Percentiles rank a stretch among this genome's conserved stretches.
Evolutionary conservation across 306 rosid species (phyloP).

Genomic region (Albizia julibrissin): DNA sequence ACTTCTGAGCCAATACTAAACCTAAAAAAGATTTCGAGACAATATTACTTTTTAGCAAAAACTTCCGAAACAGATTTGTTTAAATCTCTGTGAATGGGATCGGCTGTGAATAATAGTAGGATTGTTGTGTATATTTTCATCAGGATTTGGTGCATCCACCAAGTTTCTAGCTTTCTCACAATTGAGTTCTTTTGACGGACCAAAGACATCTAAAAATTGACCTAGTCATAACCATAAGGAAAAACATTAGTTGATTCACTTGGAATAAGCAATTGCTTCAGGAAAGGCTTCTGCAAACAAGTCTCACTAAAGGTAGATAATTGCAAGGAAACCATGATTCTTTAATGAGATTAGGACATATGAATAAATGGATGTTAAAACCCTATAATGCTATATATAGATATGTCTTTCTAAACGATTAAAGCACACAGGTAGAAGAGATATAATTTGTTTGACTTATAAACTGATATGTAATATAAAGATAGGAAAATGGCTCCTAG

Average conservation of each 20-base stretch:
- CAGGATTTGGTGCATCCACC: slow-evolving; percentile 32
- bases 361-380: slow-evolving; percentile 17
- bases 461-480: too few species aligned
- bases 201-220: slow-evolving; percentile 73
- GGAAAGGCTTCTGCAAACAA: slow-evolving; percentile 42
- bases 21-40: too few species aligned
- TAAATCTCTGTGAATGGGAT: slow-evolving; percentile 43
- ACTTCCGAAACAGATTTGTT: too few species aligned
- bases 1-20: too few species aligned
- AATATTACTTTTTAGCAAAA: too few species aligned
- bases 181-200: slow-evolving; percentile 46
- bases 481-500: too few species aligned
- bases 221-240: slow-evolving; percentile 48
- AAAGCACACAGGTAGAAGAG: slow-evolving; percentile 28
- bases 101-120: slow-evolving; percentile 49
- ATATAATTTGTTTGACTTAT: slow-evolving; percentile 31
- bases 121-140: slow-evolving; percentile 48
- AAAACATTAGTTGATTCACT: slow-evolving; percentile 43
- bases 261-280: slow-evolving; percentile 47
- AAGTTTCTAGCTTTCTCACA: slow-evolving; percentile 36
- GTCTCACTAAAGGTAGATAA: slow-evolving; percentile 47
- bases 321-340: slow-evolving; percentile 65
- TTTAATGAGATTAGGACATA: slow-evolving; percentile 8
- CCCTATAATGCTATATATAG: slow-evolving; percentile 22
- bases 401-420: slow-evolving; percentile 29